phyloP scores from a whole-genome alignment of 108 stramenopile genomes.

The Parietichytrium sp. region DNA sequence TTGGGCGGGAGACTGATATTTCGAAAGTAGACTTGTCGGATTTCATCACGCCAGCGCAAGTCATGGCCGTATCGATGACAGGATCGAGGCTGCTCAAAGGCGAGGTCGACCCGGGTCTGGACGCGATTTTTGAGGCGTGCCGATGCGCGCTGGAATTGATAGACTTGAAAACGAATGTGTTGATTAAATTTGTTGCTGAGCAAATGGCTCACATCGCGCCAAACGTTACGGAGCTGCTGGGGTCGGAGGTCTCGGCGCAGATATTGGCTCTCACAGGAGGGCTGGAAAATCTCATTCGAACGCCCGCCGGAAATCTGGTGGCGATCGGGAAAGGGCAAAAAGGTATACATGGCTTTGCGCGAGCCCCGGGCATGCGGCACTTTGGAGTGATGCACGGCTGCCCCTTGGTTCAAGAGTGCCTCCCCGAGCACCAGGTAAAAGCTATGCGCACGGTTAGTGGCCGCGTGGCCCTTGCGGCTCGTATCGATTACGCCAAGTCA shows the following conservation, averaged over 20 bases:
- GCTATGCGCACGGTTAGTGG: slow-evolving; percentile 80
- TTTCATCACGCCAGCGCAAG: slow-evolving; percentile 58
- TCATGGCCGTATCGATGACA: slow-evolving; percentile 84
- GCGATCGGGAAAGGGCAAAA: slow-evolving; percentile 60
- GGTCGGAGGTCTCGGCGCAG: slow-evolving; percentile 75
- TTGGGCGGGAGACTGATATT: slow-evolving; percentile 87
- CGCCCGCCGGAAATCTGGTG: slow-evolving; percentile 82
- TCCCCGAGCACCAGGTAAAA: slow-evolving; percentile 72
- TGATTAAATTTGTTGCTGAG: slow-evolving; percentile 72
- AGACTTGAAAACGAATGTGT: slow-evolving; percentile 48
- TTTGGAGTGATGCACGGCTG: slow-evolving; percentile 76
- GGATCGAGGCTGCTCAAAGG: slow-evolving; percentile 73
- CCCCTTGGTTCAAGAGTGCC: slow-evolving; percentile 71
- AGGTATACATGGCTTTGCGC: slow-evolving; percentile 48
- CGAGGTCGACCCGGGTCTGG: slow-evolving; percentile 61
- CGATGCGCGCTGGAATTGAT: neutral
- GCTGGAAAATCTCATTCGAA: slow-evolving; percentile 72
- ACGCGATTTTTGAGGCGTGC: slow-evolving; percentile 45
- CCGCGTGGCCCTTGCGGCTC: slow-evolving; percentile 62
- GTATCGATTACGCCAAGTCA: slow-evolving; percentile 29
- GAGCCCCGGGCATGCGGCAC: slow-evolving; percentile 48
- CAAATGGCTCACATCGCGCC: slow-evolving; percentile 67
- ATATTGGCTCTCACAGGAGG: slow-evolving; percentile 88
- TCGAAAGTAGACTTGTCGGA: slow-evolving; percentile 71
- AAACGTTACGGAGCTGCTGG: slow-evolving; percentile 73